Evolutionary conservation across 768 basidiomycete species (phyloP).

Genomic region (Gyrodon lividus): DNA sequence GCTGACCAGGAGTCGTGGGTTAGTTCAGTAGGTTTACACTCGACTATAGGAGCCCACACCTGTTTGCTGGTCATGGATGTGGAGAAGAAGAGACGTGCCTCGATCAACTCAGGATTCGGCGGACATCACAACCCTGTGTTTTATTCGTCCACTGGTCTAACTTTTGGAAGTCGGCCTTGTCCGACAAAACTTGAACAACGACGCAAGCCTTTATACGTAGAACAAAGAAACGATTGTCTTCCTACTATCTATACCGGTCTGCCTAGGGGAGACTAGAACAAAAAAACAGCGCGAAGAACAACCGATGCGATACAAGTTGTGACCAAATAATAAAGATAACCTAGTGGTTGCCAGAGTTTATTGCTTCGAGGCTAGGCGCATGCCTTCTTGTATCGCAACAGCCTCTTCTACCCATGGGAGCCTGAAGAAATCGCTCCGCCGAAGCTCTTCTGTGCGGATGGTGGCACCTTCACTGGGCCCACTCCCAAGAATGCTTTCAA

Average conservation of each 20-base stretch:
- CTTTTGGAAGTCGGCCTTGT: conserved; percentile 11
- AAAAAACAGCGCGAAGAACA: not conserved
- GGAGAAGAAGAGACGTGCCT: not conserved
- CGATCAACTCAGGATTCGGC: not conserved
- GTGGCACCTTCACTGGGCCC: conserved; percentile 77
- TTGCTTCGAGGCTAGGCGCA: conserved; percentile 59
- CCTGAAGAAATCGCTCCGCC: conserved; percentile 86
- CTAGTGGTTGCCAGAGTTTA: conserved; percentile 13
- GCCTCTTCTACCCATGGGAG: conserved; percentile 92
- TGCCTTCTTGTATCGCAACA: conserved; percentile 80
- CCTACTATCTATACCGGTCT: too few relatives aligned
- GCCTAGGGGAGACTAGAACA: too few relatives aligned
- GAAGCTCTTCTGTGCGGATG: conserved; percentile 84
- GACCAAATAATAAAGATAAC: conserved; percentile 4
- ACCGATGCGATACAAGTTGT: conserved; percentile 1
- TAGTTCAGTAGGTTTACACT: not conserved
- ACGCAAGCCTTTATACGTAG: not conserved
- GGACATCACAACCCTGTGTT: conserved; percentile 10
- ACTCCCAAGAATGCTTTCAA: conserved; percentile 87
- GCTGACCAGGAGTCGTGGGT: conserved; percentile 37
- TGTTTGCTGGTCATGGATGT: conserved; percentile 63
- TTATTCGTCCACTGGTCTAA: conserved; percentile 15
- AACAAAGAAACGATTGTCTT: not conserved
- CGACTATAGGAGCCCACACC: conserved; percentile 35
- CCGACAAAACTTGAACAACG: conserved; percentile 12